Evolutionary conservation across 805 yeast species (phyloP), one percentile per base, ranked within the genome.

Genomic region (Candida pseudofarinosa): DNA sequence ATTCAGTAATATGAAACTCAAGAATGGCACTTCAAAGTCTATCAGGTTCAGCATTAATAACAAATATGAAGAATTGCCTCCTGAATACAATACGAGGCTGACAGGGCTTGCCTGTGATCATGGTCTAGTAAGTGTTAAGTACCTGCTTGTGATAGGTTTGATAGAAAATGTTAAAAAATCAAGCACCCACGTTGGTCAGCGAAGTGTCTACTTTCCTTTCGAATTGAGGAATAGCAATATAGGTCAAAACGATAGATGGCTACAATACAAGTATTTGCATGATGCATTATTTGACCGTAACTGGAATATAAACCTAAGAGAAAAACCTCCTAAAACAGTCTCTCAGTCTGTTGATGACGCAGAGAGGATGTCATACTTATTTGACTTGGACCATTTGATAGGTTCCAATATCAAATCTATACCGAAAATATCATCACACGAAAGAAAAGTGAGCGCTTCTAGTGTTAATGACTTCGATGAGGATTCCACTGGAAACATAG

Each of bases 21-120:
- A 42, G 5, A 56, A 58, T 14, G 45, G 46, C 2, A 45, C 53
- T 1, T 28, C 49, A 1, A 53, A 53, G 38, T 31, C 47, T 3
- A 63, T 56, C 47, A 48, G 41, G 14, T 39, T 69, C 6, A 54
- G 47, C 34, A 51, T 66, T 42, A 62, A 60, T 1, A 49, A 48
- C 17, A 43, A 58, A 2, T 40, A 45, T n/a, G 17, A 32, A 7
- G 48, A 50, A 13, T 48, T 62, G 26, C 73, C 76, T 5, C 76
- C 76, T 0, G 59, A 67, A 12, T 70, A 70, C 51, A 70, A 70
- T 47, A 50, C 68, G 5, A 52, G 55, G 13, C 71, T 67, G 73
- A 65, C 74, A 0, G 71, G 73, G 0, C 52, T 62, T 1, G 56
- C 58, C 3, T 58, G 71, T 28, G 74, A 69, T 33, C 71, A 62